Evolutionary conservation across 2,329 filamentous ascomycete species (phyloP), one percentile per base, ranked within the genome.

Genomic region (Pochonia chlamydosporia): DNA sequence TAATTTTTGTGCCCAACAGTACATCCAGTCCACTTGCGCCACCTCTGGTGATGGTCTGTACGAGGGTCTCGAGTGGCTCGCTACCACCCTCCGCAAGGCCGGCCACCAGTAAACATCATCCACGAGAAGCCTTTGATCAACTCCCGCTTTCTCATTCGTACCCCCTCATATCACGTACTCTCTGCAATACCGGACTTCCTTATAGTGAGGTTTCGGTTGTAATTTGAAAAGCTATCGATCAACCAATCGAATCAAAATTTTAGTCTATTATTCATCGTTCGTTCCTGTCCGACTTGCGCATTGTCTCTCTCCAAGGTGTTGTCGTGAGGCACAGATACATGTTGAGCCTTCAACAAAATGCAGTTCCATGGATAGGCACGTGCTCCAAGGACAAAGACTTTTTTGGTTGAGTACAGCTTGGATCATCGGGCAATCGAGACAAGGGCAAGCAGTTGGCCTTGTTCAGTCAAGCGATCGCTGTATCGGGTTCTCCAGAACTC

Each of bases 21-120:
- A 95, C 81, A 97, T 97, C 75, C 92, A 97, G 90, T 96, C 92
- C 58, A 97, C 93, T 69, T 97, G 92, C 78, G 92, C 92, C 71
- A 97, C 93, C 61, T 96, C 91, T 59, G 92, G 92, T 82, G 93
- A 97, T 73, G 92, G 92, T 89, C 87, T 97, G 65, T 97, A 97
- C 75, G 92, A 97, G 78, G 92, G 92, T 84, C 89, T 97, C 65
- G 91, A 92, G 77, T 92, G 88, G 87, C 84, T 91, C 66, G 85
- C 86, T 70, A 85, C 81, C 70, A 87, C 86, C 65, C 83, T 93
- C 71, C 82, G 85, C 72, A 91, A 91, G 81, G 75, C 79, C 63
- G 78, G 78, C 63, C 76, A 79, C 64, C 74, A 80, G 71, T 83
- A 82, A 73, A 75, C 73, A 74, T 61, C 60, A 55, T 55, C 53